phyloP scores from a whole-genome alignment of 2,329 filamentous ascomycete genomes.

The Ceratocystiopsis minuta region DNA sequence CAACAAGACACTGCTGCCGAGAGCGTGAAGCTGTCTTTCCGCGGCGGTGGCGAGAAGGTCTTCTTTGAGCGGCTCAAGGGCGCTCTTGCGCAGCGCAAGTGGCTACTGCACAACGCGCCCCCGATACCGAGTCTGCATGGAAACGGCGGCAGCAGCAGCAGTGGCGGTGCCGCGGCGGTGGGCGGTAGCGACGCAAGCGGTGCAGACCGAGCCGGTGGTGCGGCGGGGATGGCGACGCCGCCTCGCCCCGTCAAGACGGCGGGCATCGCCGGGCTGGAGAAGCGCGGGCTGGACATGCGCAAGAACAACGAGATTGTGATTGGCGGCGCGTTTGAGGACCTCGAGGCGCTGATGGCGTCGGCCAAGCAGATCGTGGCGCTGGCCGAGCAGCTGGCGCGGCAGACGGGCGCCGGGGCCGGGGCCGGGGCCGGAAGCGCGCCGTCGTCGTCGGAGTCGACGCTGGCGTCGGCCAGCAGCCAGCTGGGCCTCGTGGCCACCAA shows the following conservation, averaged over 20 bases:
- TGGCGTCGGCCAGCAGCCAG: slow-evolving; percentile 68
- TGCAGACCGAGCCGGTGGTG: background rate
- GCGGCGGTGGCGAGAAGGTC: slow-evolving; percentile 71
- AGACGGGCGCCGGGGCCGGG: slow-evolving; percentile 21
- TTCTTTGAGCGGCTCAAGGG: slow-evolving; percentile 81
- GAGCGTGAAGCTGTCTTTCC: slow-evolving; percentile 80
- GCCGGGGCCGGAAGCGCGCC: slow-evolving; percentile 8
- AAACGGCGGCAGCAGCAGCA: background rate
- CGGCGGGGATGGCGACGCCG: slow-evolving; percentile 2
- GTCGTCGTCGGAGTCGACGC: slow-evolving; percentile 16
- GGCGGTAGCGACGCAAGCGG: no score
- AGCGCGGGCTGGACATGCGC: slow-evolving; percentile 63
- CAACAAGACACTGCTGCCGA: slow-evolving; percentile 26
- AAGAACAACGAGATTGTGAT: slow-evolving; percentile 91
- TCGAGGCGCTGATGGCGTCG: slow-evolving; percentile 92
- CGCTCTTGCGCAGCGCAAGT: slow-evolving; percentile 82
- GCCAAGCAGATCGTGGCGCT: slow-evolving; percentile 91
- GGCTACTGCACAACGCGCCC: slow-evolving; percentile 79
- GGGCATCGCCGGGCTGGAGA: slow-evolving; percentile 83
- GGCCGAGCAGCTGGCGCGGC: slow-evolving; percentile 68
- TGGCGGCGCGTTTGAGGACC: slow-evolving; percentile 83
- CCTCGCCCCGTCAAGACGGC: slow-evolving; percentile 38
- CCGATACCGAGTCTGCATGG: slow-evolving; percentile 51
- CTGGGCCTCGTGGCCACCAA: slow-evolving; percentile 85
- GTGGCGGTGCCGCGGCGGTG: background rate